These are phyloP conservation scores for Pyronema omphalodes DNA, from an alignment of 495 filamentous ascomycete species.

Conservation along the genomic window DNA sequence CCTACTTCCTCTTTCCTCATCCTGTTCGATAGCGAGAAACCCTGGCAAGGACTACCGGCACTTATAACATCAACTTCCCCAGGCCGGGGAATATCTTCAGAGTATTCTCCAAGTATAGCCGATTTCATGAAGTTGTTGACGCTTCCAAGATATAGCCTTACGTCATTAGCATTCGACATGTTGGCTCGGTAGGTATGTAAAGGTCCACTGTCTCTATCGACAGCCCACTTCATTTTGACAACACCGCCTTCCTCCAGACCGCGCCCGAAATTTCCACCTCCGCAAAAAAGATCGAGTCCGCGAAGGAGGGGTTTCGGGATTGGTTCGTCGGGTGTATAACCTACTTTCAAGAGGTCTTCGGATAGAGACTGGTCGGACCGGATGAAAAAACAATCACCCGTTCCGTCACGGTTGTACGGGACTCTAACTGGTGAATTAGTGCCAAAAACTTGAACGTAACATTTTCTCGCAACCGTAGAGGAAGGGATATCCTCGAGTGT, in stretches of 20 bases:
- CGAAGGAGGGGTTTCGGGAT: conserved; percentile 23
- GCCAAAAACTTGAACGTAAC: conserved; percentile 39
- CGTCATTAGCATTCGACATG: conserved; percentile 17
- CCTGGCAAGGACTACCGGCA: conserved; percentile 56
- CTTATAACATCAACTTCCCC: conserved; percentile 50
- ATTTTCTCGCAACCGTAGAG: conserved; percentile 33
- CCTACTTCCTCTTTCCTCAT: conserved; percentile 30
- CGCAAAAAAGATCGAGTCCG: conserved; percentile 56
- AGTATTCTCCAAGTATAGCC: conserved; percentile 34
- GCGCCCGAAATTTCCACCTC: conserved; percentile 53
- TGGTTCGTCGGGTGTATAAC: conserved; percentile 26
- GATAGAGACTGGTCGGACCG: conserved; percentile 17
- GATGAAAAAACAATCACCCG: conserved; percentile 46
- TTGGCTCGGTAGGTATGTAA: conserved; percentile 56
- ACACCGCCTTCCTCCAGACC: conserved; percentile 55
- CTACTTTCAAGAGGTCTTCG: conserved; percentile 24
- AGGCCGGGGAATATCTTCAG: conserved; percentile 11
- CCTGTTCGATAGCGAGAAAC: conserved; percentile 43
- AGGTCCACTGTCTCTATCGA: conserved; percentile 43
- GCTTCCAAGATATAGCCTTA: conserved; percentile 42
- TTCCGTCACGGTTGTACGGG: conserved; percentile 46
- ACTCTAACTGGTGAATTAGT: conserved; percentile 30
- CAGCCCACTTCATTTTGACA: conserved; percentile 41
- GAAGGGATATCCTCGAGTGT: conserved; percentile 26
- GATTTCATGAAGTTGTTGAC: conserved; percentile 45